Conservation (phyloP, 805 yeast species). For the Cyberlindnera veronae region DNA sequence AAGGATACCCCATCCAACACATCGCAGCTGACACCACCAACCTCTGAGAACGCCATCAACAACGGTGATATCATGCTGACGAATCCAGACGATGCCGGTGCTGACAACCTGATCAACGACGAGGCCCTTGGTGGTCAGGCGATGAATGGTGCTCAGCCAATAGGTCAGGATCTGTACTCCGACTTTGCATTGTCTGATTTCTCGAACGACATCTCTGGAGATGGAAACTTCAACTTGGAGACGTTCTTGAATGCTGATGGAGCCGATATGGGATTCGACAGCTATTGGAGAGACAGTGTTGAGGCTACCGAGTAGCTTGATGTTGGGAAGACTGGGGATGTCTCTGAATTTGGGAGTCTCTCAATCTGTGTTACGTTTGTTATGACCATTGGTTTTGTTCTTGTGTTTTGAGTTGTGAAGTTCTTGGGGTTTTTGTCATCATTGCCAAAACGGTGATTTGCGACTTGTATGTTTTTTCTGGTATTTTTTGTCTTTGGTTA, state of each 20-base stretch:
- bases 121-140: constrained; percentile 13
- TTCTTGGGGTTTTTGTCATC: not conserved
- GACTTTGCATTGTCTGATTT: constrained; percentile 33
- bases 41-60: constrained; percentile 27
- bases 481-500: not conserved
- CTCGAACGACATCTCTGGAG: constrained; percentile 31
- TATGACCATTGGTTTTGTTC: not conserved
- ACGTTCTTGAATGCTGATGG: constrained; percentile 40
- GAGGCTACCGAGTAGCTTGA: constrained; percentile 38
- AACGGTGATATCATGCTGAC: constrained; percentile 10
- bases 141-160: constrained; percentile 19
- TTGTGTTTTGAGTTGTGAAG: not conserved
- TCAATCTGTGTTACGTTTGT: not conserved
- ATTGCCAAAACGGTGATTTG: not conserved
- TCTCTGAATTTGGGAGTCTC: too few relatives aligned
- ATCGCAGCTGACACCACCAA: constrained; percentile 28
- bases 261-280: constrained; percentile 31
- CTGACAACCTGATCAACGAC: constrained; percentile 2
- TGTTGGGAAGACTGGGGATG: too few relatives aligned
- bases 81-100: constrained; percentile 10
- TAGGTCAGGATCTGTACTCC: constrained; percentile 30
- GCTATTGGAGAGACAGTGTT: constrained; percentile 42
- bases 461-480: too few relatives aligned
- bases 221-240: constrained; percentile 41
- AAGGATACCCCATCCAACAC: constrained; percentile 22